Conservation (phyloP, 495 filamentous ascomycete species). For the Rhypophila decipiens region DNA sequence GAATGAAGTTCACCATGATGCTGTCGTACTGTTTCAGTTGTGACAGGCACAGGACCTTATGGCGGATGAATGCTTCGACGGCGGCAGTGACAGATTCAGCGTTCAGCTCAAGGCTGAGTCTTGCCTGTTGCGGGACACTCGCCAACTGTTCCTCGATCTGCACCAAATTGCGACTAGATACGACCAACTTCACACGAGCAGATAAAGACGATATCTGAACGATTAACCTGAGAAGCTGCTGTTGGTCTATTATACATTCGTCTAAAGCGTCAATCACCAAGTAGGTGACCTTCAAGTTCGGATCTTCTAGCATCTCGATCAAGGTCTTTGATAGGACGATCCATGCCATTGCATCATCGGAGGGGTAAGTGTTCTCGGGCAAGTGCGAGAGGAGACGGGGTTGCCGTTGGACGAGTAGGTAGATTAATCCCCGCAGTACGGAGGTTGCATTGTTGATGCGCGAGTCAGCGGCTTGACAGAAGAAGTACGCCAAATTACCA, state of each 20-base stretch:
- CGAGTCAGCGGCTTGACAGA: not conserved
- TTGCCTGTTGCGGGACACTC: slow-evolving; percentile 1
- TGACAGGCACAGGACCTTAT: not conserved
- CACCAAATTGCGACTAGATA: slow-evolving; percentile 15
- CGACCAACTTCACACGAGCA: slow-evolving; percentile 4
- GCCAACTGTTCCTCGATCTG: slow-evolving; percentile 7
- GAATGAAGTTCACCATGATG: not conserved
- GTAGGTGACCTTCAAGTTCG: not conserved
- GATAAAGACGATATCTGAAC: not conserved
- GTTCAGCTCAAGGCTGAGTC: slow-evolving; percentile 11
- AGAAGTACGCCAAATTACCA: not conserved
- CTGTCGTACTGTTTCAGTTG: not conserved
- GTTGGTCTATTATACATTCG: not conserved
- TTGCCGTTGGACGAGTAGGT: not conserved
- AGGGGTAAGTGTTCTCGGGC: not conserved
- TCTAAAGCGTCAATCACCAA: not conserved
- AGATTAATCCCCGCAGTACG: not conserved
- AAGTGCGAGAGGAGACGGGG: not conserved
- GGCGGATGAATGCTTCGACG: not conserved
- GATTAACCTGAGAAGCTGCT: not conserved
- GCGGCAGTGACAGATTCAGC: slow-evolving; percentile 3
- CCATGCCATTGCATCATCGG: not conserved
- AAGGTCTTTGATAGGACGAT: not conserved
- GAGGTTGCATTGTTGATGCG: not conserved
- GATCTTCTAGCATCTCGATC: not conserved